Conservation (phyloP, 75 land plant species). For the Gnetum montanum region DNA sequence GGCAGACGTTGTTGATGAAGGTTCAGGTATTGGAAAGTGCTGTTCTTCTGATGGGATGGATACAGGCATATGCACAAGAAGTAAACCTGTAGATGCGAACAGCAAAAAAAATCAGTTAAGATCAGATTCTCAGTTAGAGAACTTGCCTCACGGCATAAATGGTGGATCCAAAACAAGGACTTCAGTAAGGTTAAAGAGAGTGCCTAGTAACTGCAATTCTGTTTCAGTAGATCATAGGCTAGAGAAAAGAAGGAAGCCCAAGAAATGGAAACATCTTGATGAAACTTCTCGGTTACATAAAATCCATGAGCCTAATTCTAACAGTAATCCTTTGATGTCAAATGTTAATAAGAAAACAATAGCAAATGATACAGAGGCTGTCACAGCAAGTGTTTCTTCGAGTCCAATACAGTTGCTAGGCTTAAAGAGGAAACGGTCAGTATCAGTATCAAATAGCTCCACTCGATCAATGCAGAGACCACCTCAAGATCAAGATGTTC, state of each 20-base stretch:
- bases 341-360: neutral
- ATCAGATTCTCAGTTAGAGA: conserved; percentile 12
- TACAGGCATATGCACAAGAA: conserved; percentile 18
- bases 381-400: neutral
- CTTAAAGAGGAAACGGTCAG: conserved; percentile 14
- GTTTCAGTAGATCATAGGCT: neutral
- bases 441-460: conserved; percentile 2
- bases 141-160: conserved; percentile 17
- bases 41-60: conserved; percentile 49
- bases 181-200: neutral
- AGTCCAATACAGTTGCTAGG: neutral
- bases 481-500: conserved; percentile 3
- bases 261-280: conserved; percentile 32
- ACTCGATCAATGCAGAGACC: neutral
- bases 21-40: conserved; percentile 55
- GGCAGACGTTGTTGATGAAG: conserved; percentile 48
- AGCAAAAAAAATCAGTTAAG: conserved; percentile 8
- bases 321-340: too few relatives aligned
- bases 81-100: conserved; percentile 3
- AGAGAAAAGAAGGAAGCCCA: conserved; percentile 19
- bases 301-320: too few relatives aligned
- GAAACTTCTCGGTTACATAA: too few relatives aligned
- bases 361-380: neutral
- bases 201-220: too few relatives aligned
- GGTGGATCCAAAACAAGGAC: conserved; percentile 1